These are phyloP conservation scores for Pseudogymnoascus sp. DNA, from an alignment of 2,329 filamentous ascomycete genomes.

Conservation along the genomic window DNA sequence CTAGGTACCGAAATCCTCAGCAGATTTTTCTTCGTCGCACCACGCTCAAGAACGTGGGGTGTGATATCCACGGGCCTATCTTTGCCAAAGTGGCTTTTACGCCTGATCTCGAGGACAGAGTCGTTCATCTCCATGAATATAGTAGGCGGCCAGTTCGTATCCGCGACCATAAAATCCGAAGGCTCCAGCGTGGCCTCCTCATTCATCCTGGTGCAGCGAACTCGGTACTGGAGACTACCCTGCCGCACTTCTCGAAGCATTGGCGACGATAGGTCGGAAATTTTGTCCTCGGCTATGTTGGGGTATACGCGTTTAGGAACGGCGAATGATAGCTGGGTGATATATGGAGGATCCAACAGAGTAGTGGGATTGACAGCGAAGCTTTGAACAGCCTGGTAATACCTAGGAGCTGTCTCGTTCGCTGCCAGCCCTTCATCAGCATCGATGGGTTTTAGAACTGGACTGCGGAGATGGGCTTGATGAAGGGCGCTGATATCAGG, in stretches of 20 bases:
- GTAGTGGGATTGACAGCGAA: slow-evolving; percentile 40
- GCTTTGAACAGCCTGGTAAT: slow-evolving; percentile 48
- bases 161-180: slow-evolving; percentile 50
- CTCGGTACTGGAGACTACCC: slow-evolving; percentile 53
- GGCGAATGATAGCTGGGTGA: slow-evolving; percentile 30
- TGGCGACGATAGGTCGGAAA: slow-evolving; percentile 12
- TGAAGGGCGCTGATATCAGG: slow-evolving; percentile 44
- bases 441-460: slow-evolving; percentile 29
- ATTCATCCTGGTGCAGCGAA: slow-evolving; percentile 52
- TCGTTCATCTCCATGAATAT: slow-evolving; percentile 63
- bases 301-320: slow-evolving; percentile 16
- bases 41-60: slow-evolving; percentile 26
- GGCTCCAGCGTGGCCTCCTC: slow-evolving; percentile 23
- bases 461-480: slow-evolving; percentile 48
- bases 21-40: slow-evolving; percentile 38
- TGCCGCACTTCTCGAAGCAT: slow-evolving; percentile 32
- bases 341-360: slow-evolving; percentile 22
- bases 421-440: slow-evolving; percentile 19
- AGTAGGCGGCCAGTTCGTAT: slow-evolving; percentile 62
- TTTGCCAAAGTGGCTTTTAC: slow-evolving; percentile 64
- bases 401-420: slow-evolving; percentile 19
- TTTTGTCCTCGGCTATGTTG: slow-evolving; percentile 21
- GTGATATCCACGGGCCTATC: slow-evolving; percentile 73
- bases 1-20: slow-evolving; percentile 42
- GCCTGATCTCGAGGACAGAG: slow-evolving; percentile 45